A percentile compares a stretch with the other conserved stretches of the same genome.
Conservation (phyloP, 2,329 filamentous ascomycete genomes). For the Didymella lethalis region DNA sequence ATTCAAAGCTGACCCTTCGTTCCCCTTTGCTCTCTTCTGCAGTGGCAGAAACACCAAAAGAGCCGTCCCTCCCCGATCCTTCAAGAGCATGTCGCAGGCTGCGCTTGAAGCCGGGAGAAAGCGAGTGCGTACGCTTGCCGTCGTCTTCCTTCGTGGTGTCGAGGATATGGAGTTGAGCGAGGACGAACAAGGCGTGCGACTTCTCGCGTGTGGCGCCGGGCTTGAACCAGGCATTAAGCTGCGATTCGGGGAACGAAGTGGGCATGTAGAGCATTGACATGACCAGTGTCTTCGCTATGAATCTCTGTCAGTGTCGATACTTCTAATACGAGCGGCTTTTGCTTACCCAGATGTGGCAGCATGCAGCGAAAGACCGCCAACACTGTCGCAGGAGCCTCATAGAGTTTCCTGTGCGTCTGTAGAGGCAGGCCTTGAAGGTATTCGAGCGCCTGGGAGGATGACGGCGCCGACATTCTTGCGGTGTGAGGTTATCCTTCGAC, state of each 20-base stretch:
- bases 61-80: conserved; percentile 82
- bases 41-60: conserved; percentile 86
- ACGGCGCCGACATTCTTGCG: conserved; percentile 60
- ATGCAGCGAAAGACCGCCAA: conserved; percentile 97
- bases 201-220: conserved; percentile 75
- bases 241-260: conserved; percentile 76
- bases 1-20: conserved; percentile 72
- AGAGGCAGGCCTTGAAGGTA: conserved; percentile 93
- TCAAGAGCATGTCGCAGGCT: conserved; percentile 88
- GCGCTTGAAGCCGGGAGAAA: conserved; percentile 82
- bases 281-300: conserved; percentile 86
- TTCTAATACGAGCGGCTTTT: neutral
- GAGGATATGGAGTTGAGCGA: conserved; percentile 88
- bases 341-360: conserved; percentile 84
- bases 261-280: conserved; percentile 95
- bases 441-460: conserved; percentile 74
- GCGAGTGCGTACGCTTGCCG: conserved; percentile 74
- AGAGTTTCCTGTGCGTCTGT: conserved; percentile 87
- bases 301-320: conserved; percentile 8
- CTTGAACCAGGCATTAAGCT: conserved; percentile 87
- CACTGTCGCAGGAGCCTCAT: conserved; percentile 93
- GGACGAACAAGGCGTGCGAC: conserved; percentile 81
- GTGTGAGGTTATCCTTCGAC: conserved; percentile 40
- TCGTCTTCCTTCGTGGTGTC: conserved; percentile 62
- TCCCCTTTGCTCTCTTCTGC: conserved; percentile 66